phyloP scores from a whole-genome alignment of 306 rosid genomes.

The Elaeagnus macrophylla region DNA sequence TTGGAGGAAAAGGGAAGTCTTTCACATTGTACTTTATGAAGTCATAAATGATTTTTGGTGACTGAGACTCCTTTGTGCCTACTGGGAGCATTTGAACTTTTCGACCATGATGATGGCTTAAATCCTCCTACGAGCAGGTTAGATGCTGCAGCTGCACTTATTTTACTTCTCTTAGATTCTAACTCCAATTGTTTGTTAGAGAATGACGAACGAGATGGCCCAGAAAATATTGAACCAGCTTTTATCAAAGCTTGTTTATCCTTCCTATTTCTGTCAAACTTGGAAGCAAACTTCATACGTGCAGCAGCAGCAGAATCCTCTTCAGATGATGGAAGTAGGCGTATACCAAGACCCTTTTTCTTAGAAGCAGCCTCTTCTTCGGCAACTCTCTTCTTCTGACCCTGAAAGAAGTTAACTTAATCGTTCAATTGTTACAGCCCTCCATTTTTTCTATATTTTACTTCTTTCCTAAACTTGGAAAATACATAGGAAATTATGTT shows the following conservation, averaged over 20 bases:
- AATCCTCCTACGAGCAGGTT: slow-evolving; percentile 46
- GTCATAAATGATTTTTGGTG: too few species aligned
- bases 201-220: slow-evolving; percentile 32
- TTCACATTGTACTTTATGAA: too few species aligned
- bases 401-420: slow-evolving; percentile 33
- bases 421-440: neutral
- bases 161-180: slow-evolving; percentile 71
- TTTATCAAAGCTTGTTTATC: slow-evolving; percentile 66
- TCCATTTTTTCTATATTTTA: neutral
- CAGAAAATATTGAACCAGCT: slow-evolving; percentile 52
- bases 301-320: slow-evolving; percentile 57
- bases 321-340: slow-evolving; percentile 58
- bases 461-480: neutral
- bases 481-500: neutral
- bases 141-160: slow-evolving; percentile 60
- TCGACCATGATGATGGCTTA: slow-evolving; percentile 69
- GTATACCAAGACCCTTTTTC: slow-evolving; percentile 60
- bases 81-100: slow-evolving; percentile 22
- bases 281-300: slow-evolving; percentile 43
- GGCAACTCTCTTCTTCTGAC: slow-evolving; percentile 83
- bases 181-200: slow-evolving; percentile 41
- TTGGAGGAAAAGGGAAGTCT: too few species aligned
- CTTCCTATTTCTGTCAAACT: slow-evolving; percentile 56
- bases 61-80: slow-evolving; percentile 26
- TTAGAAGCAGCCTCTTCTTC: slow-evolving; percentile 65